Base-by-base conservation (phyloP, 345 rosid species). In the Populus euphratica region DNA sequence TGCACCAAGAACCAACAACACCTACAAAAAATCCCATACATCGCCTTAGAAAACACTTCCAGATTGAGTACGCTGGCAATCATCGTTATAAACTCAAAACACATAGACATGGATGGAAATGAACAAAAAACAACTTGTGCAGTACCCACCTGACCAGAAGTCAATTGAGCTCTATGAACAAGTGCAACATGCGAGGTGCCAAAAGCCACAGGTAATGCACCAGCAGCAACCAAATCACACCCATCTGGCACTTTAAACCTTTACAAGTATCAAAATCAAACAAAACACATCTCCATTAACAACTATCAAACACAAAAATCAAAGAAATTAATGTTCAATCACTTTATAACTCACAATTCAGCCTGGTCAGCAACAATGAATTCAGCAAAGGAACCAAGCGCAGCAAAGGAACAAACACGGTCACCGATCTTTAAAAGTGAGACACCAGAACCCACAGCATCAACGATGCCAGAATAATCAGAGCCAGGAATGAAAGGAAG, bases 111-210 rank as follows among this genome's bases (percentile, higher is more conserved):
- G 68, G 11, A 4, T 16, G 61, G 43, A 5, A 20, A 44, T 31
- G 54, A 44, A 35, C 4, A 25, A 31, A 63, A 64, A 11, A 16
- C 25, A 18, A 13, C 63, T 36, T 11, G 36, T 36, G 8, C 21
- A 13, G 65, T 7, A 47, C 33, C 36, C 83, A 91, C 98, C 89
- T 94, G 97, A 72, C 85, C 88, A 72, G 97, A 83, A 21, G 79
- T 76, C 86, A 96, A 78, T 23, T 54, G 88, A 83, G 94, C 99
- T 79, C 99, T 84, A 70, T 93, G 94, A 70, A 94, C 89, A 81
- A 96, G 95, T 11, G 99, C 99, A 4, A 94, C 89, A 81, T 96
- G 97, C 12, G 97, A 93, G 79, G 99, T 96, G 23, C 98, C 98
- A 81, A 85, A 96, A n/a, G 92, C 97, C 54, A 92, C 97, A 8